These are phyloP conservation scores for Tricladium varicosporioides DNA, from an alignment of 2,329 filamentous ascomycete species.

Conservation along the genomic window DNA sequence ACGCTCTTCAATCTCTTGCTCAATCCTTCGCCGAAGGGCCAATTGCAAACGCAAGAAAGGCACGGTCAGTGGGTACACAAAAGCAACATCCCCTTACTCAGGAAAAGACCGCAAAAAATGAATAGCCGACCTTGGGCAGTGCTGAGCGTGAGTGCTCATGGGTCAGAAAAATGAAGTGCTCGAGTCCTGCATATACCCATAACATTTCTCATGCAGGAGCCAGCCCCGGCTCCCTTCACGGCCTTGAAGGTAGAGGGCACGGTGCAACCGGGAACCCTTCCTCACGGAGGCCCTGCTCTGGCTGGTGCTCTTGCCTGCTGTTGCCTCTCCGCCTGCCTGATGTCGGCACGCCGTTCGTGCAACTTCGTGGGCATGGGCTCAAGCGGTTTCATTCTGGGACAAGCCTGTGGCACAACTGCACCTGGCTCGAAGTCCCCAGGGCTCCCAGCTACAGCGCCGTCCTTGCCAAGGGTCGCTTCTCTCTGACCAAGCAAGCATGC, in stretches of 20 bases:
- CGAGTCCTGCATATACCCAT: slow-evolving; percentile 11
- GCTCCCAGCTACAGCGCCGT: background rate
- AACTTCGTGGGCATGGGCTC: slow-evolving; percentile 9
- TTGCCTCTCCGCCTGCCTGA: background rate
- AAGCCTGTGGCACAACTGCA: slow-evolving; percentile 1
- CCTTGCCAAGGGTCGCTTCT: background rate
- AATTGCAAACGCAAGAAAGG: background rate
- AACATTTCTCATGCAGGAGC: slow-evolving; percentile 7
- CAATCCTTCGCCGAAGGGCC: background rate
- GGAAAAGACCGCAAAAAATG: background rate
- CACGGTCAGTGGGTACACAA: background rate
- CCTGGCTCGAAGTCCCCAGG: background rate
- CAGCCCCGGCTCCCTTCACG: background rate
- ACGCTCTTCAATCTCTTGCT: background rate
- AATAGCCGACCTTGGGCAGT: background rate
- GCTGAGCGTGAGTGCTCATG: background rate
- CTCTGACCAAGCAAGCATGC: background rate
- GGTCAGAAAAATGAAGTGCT: slow-evolving; percentile 5
- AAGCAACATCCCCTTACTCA: background rate
- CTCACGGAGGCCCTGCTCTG: slow-evolving; percentile 11
- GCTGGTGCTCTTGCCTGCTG: background rate
- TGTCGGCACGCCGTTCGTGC: background rate
- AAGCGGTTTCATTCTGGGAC: slow-evolving; percentile 25
- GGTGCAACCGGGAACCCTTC: slow-evolving; percentile 9
- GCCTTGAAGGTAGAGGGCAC: slow-evolving; percentile 9